These are phyloP conservation scores for Draba incana DNA, from an alignment of 345 rosid species.

Conservation along the genomic window DNA sequence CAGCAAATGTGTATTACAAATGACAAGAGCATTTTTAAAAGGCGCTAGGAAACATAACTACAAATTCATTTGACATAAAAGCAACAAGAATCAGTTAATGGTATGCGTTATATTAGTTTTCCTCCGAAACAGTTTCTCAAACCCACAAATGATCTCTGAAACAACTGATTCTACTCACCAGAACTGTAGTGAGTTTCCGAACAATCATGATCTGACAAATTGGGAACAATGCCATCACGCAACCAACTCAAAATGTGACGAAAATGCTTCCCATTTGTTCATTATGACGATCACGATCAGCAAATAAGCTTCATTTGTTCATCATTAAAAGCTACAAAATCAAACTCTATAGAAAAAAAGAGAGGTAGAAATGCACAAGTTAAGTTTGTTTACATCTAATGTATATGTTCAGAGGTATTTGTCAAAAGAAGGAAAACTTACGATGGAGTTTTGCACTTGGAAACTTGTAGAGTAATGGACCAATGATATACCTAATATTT, in stretches of 20 bases:
- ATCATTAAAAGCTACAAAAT: too few species aligned
- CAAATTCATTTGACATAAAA: too few species aligned
- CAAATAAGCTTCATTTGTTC: too few species aligned
- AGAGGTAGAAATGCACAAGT: too few species aligned
- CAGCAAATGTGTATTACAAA: neutral
- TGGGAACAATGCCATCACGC: constrained; percentile 85
- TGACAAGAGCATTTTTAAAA: too few species aligned
- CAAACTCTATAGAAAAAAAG: too few species aligned
- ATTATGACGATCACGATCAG: too few species aligned
- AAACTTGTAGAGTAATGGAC: constrained; percentile 67
- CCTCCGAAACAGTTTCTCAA: neutral
- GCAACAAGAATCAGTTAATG: too few species aligned
- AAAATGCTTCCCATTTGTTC: constrained; percentile 82
- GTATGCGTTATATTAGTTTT: neutral
- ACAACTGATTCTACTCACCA: constrained; percentile 8
- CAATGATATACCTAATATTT: too few species aligned
- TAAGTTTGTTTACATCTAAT: too few species aligned
- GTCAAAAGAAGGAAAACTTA: constrained; percentile 54
- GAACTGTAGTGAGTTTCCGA: constrained; percentile 41
- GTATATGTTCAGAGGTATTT: constrained; percentile 60
- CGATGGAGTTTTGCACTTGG: constrained; percentile 67
- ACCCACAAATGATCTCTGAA: constrained; percentile 6
- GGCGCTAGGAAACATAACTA: too few species aligned
- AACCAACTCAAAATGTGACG: constrained; percentile 90
- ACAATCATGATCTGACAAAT: constrained; percentile 60